Conservation (phyloP, 2,329 filamentous ascomycete genomes). For the Xylaria sp. region DNA sequence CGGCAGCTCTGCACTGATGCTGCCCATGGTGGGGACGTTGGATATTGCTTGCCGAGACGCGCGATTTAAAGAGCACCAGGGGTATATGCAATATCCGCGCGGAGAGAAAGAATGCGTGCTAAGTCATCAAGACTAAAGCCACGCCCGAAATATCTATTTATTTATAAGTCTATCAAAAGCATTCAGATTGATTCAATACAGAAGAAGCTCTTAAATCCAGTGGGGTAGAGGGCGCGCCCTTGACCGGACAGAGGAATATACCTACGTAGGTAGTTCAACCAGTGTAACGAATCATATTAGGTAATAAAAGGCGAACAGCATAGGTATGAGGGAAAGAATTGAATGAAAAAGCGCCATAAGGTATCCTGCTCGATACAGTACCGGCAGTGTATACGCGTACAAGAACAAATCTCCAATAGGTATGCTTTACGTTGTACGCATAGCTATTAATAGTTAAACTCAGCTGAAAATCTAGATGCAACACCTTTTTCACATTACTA, state of each 20-base stretch:
- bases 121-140: not conserved
- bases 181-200: not conserved
- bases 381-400: not conserved
- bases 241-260: too few relatives aligned
- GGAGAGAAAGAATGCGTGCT: not conserved
- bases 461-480: slow-evolving; percentile 10
- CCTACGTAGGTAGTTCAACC: not conserved
- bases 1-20: slow-evolving; percentile 53
- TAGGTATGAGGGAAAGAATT: not conserved
- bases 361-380: not conserved
- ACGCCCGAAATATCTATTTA: not conserved
- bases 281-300: not conserved
- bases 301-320: too few relatives aligned
- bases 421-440: too few relatives aligned
- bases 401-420: not conserved
- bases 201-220: not conserved
- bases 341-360: not conserved
- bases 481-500: not conserved
- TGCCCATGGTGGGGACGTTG: slow-evolving; percentile 51
- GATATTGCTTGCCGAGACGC: not conserved
- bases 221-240: not conserved
- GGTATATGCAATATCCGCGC: not conserved
- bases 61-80: not conserved
- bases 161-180: not conserved
- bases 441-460: slow-evolving; percentile 3